These are phyloP conservation scores for Colletotrichum siamense DNA, from an alignment of 2,329 filamentous ascomycete genomes.

Conservation along the genomic window DNA sequence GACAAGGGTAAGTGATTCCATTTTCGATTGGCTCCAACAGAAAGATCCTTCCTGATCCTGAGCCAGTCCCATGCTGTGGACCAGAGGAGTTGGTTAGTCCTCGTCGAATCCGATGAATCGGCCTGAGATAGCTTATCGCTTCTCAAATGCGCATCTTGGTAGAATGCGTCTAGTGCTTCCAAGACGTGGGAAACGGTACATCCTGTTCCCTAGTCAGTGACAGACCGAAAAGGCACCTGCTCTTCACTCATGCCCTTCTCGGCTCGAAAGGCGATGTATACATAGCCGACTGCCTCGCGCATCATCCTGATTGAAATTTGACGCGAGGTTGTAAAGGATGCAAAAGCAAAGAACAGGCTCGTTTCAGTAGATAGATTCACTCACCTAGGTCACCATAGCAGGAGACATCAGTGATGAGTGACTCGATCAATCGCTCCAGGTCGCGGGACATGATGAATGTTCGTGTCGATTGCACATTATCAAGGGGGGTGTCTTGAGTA, in stretches of 20 bases:
- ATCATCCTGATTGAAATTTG: background rate
- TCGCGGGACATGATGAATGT: constrained; percentile 17
- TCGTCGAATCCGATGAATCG: background rate
- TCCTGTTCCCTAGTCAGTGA: constrained; percentile 10
- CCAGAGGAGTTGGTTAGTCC: constrained; percentile 11
- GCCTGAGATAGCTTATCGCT: background rate
- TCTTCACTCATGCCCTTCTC: background rate
- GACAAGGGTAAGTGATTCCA: constrained; percentile 25
- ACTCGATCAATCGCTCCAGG: constrained; percentile 23
- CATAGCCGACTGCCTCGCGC: background rate
- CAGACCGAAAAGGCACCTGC: background rate
- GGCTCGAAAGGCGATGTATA: background rate
- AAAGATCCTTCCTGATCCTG: constrained; percentile 25
- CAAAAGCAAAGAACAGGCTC: background rate
- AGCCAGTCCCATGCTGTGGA: constrained; percentile 28
- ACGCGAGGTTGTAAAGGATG: background rate
- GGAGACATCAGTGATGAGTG: constrained; percentile 22
- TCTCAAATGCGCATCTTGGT: background rate
- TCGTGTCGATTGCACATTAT: background rate
- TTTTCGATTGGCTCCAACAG: constrained; percentile 22
- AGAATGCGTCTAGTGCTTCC: constrained; percentile 9
- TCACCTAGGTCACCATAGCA: constrained; percentile 23
- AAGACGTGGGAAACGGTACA: constrained; percentile 20
- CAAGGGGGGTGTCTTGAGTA: background rate
- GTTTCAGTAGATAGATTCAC: background rate